Evolutionary conservation across 805 yeast species (phyloP), one percentile per base, ranked within the genome.

Genomic region (Candida cerambycidarum): DNA sequence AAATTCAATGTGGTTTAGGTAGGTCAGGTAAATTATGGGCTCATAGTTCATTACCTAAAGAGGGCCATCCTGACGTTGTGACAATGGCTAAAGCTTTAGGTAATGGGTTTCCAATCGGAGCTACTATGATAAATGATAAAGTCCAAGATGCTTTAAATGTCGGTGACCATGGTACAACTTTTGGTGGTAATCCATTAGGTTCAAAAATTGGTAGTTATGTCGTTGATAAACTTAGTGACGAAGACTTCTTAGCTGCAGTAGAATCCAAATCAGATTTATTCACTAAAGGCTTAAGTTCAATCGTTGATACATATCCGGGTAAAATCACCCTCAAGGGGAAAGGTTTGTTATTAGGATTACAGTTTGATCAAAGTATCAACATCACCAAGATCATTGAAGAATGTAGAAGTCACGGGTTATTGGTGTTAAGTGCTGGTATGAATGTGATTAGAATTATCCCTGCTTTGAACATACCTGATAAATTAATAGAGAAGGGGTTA

Each of bases 151-250:
- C 72, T 1, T 69, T 93, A 52, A 73, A 80, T 44, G 92, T 88
- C 16, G 99, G 99, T 44, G 99, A 93, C 59, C 99, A 92, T 61
- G 99, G 99, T 43, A 92, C 98, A 2, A 92, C 99, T 0, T 92
- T 85, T 59, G 98, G 99, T 50, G 99, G 99, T 43, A 93, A 93
- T 63, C 98, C 98, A 42, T 70, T 93, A 49, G 98, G 89, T 4
- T 75, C 92, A 27, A 79, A 90, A 48, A 78, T 93, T 38, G 96
- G 89, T 4, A 69, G 75, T 32, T 82, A 85, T 57, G 96, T 93
- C 11, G 65, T 93, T 17, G 81, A 76, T 41, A 76, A 79, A 53
- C 75, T 93, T 33, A 74, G 89, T 11, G 66, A 83, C 38, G 63
- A 71, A 3, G 75, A 69, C 14, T 83, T 93, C 51, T 72, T 88